Percentiles rank a stretch among this genome's conserved stretches.
Evolutionary conservation across 2,329 filamentous ascomycete species (phyloP).

Genomic region (Calonectria ilicicola): DNA sequence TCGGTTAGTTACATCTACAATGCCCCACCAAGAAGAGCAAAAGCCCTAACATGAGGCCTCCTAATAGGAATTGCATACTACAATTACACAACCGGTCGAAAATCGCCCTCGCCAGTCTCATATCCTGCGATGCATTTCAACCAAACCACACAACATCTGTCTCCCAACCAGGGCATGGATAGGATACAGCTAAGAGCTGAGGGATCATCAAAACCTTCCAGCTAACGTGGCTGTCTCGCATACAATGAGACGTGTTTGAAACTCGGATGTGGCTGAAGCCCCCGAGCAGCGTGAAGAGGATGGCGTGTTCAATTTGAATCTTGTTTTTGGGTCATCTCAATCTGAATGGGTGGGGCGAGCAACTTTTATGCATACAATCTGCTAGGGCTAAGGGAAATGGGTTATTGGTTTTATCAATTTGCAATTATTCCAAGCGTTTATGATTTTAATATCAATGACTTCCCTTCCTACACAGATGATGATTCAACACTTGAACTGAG

Average conservation of each 20-base stretch:
- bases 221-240: neutral
- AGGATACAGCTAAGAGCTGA: neutral
- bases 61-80: neutral
- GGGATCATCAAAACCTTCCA: neutral
- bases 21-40: neutral
- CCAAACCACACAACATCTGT: neutral
- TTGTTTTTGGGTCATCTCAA: neutral
- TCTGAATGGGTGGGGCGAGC: neutral
- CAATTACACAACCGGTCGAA: neutral
- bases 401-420: neutral
- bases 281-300: neutral
- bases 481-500: neutral
- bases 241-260: neutral
- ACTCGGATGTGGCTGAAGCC: neutral
- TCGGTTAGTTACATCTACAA: neutral
- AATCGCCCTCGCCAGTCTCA: neutral
- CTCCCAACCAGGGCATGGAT: neutral
- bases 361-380: neutral
- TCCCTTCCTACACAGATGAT: neutral
- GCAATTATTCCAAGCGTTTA: neutral
- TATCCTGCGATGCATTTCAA: neutral
- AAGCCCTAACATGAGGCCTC: neutral
- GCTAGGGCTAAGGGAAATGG: neutral
- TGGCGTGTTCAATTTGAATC: neutral
- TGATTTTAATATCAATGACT: neutral